Conservation (phyloP, 2,329 filamentous ascomycete species). For the Apiospora kogelbergensis region DNA sequence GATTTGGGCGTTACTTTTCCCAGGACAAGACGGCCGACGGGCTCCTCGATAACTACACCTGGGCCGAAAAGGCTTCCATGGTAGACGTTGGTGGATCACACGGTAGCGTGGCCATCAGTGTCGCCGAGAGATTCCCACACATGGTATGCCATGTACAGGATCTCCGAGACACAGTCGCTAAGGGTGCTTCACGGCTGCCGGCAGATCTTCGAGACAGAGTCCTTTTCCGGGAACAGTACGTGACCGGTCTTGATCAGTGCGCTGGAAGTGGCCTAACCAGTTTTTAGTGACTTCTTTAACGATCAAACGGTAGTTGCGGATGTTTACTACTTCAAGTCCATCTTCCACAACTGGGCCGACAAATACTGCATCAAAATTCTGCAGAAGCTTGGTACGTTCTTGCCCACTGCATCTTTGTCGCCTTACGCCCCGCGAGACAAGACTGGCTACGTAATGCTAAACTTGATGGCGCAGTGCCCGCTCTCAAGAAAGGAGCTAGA, state of each 20-base stretch:
- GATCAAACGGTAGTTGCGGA: neutral
- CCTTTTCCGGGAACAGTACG: neutral
- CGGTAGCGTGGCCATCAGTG: slow-evolving; percentile 14
- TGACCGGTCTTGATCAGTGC: neutral
- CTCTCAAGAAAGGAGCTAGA: neutral
- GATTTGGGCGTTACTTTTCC: neutral
- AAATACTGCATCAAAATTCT: neutral
- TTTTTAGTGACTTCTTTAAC: neutral
- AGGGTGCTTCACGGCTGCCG: slow-evolving; percentile 6
- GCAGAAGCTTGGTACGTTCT: neutral
- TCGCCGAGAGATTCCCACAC: slow-evolving; percentile 13
- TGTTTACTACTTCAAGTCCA: neutral
- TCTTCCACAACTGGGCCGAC: slow-evolving; percentile 8
- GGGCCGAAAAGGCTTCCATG: slow-evolving; percentile 34
- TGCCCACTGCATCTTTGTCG: no score
- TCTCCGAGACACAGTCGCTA: slow-evolving; percentile 12
- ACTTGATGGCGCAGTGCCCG: neutral
- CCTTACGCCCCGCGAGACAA: no score
- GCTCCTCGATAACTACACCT: slow-evolving; percentile 29
- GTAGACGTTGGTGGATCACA: slow-evolving; percentile 38
- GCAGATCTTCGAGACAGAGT: neutral
- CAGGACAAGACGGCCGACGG: neutral
- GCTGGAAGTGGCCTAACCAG: neutral
- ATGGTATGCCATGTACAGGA: slow-evolving; percentile 30
- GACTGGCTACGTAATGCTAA: neutral